Percentiles rank a stretch among this genome's conserved stretches.
phyloP scores from a whole-genome alignment of 768 basidiomycete species.

The Amanita thiersii region DNA sequence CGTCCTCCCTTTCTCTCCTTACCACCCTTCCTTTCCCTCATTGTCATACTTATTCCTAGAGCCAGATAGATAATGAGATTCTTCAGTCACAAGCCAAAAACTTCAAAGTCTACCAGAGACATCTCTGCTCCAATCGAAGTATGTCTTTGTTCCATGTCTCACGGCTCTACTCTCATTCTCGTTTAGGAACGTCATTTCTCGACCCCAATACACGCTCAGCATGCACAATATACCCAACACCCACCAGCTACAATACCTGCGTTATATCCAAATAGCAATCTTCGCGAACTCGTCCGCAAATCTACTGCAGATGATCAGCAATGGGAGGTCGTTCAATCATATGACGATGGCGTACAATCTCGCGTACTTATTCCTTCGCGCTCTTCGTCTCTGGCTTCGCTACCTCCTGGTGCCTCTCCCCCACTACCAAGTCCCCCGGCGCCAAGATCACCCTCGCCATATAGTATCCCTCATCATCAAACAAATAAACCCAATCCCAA shows the following conservation, averaged over 20 bases:
- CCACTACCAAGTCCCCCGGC: conserved; percentile 27
- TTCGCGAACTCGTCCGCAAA: conserved; percentile 14
- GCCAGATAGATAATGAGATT: conserved; percentile 45
- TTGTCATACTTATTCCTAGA: conserved; percentile 8
- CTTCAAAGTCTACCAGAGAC: conserved; percentile 26
- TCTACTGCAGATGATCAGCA: conserved; percentile 30
- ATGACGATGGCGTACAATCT: conserved; percentile 19
- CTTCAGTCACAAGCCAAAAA: conserved; percentile 40
- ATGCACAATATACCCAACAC: conserved; percentile 23
- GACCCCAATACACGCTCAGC: conserved; percentile 31
- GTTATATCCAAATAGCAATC: conserved; percentile 9
- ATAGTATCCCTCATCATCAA: conserved; percentile 24
- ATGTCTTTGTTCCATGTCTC: too few species aligned
- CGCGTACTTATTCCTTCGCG: conserved; percentile 30
- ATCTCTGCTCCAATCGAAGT: conserved; percentile 19
- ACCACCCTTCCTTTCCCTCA: neutral
- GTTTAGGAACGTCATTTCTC: conserved; percentile 15
- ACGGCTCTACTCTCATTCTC: too few species aligned
- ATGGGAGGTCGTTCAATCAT: conserved; percentile 34
- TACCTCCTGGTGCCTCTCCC: conserved; percentile 35
- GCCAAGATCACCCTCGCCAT: conserved; percentile 39
- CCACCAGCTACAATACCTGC: conserved; percentile 7
- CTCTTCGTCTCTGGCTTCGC: conserved; percentile 41
- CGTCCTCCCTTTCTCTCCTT: too few species aligned
- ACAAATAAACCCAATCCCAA: conserved; percentile 21